Evolutionary conservation across 192 early-diverging fungal genomes (phyloP).

Genomic region (Coemansia sp.): DNA sequence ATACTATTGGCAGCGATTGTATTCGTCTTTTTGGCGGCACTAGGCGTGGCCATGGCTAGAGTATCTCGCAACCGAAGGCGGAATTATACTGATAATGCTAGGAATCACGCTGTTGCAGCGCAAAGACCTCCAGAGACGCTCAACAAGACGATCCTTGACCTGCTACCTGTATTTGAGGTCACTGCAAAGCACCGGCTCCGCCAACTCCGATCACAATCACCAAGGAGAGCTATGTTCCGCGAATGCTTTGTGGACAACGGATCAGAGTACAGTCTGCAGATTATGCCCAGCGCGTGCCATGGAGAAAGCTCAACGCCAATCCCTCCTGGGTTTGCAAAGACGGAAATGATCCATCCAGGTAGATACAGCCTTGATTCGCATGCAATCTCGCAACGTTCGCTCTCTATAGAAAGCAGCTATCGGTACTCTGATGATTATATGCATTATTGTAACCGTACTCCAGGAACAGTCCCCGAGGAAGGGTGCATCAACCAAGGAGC

Average conservation of each 20-base stretch:
- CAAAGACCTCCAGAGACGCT: constrained; percentile 38
- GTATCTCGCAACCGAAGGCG: constrained; percentile 44
- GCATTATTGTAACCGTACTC: neutral
- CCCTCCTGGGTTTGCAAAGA: neutral
- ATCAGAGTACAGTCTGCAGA: constrained; percentile 7
- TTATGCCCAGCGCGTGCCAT: neutral
- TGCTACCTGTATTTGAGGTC: constrained; percentile 53
- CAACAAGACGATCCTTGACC: constrained; percentile 54
- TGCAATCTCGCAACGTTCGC: neutral
- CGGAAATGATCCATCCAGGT: neutral
- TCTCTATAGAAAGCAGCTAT: neutral
- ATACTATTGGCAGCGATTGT: constrained; percentile 52
- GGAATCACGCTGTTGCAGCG: constrained; percentile 29
- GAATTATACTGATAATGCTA: constrained; percentile 22
- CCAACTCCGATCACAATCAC: constrained; percentile 20
- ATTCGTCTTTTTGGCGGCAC: constrained; percentile 53
- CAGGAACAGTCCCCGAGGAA: neutral
- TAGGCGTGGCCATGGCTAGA: constrained; percentile 55
- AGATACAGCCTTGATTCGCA: constrained; percentile 38
- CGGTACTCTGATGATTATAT: neutral
- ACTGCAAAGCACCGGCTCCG: constrained; percentile 47
- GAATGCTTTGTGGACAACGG: constrained; percentile 28
- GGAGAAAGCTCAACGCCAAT: constrained; percentile 16
- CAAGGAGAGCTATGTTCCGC: constrained; percentile 7
- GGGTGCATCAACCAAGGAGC: neutral